Percentiles rank a stretch among this genome's conserved stretches.
Conservation (phyloP, 139 green algal genomes). For the Pseudopediastrum boryanum region DNA sequence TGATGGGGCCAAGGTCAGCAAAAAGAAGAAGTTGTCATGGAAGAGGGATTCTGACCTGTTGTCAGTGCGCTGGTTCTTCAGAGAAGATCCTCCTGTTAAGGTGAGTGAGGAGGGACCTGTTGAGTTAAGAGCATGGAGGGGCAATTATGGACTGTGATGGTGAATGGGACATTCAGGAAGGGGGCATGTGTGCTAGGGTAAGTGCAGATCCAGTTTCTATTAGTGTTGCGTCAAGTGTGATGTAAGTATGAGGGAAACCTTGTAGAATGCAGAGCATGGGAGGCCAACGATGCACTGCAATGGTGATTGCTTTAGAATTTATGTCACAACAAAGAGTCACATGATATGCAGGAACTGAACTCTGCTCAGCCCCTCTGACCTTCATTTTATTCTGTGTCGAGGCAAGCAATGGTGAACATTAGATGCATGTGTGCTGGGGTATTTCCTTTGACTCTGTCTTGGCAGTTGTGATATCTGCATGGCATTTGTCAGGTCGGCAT, state of each 20-base stretch:
- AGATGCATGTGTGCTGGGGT: too few relatives aligned
- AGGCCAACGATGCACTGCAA: too few relatives aligned
- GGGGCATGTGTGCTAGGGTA: background rate
- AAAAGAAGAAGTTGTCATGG: constrained; percentile 17
- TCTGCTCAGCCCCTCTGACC: too few relatives aligned
- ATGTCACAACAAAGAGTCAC: too few relatives aligned
- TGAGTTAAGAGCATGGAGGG: background rate
- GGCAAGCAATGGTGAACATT: too few relatives aligned
- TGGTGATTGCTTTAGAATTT: too few relatives aligned
- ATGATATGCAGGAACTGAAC: too few relatives aligned
- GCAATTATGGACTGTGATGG: background rate
- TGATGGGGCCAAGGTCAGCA: background rate
- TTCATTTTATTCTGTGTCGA: too few relatives aligned
- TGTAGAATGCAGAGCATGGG: background rate
- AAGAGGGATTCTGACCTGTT: constrained; percentile 8
- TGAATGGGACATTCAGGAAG: too few relatives aligned
- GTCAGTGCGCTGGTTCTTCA: constrained; percentile 35
- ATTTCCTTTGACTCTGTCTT: too few relatives aligned
- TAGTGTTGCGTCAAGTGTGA: background rate
- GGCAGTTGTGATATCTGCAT: too few relatives aligned
- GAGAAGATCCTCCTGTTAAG: constrained; percentile 20
- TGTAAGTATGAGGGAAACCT: background rate
- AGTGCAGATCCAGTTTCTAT: background rate
- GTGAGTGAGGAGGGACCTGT: background rate
- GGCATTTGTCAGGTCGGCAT: too few relatives aligned